Conservation (phyloP, 306 rosid genomes). For the Begonia fuchsioides region DNA sequence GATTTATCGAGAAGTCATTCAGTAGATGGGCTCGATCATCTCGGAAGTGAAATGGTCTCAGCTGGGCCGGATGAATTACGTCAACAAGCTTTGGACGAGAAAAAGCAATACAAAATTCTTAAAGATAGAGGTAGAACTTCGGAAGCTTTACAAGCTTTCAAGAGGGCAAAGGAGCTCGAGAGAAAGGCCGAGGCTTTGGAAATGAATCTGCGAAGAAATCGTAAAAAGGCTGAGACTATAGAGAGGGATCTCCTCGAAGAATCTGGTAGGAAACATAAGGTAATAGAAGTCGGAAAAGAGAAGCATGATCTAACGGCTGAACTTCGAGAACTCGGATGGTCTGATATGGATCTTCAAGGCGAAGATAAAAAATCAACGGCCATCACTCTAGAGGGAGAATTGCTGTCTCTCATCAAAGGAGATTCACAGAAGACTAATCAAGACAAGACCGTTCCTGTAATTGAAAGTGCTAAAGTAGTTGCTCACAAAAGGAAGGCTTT, state of each 20-base stretch:
- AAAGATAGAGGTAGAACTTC: conserved; percentile 76
- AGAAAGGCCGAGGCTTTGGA: conserved; percentile 94
- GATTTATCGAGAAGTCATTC: conserved; percentile 30
- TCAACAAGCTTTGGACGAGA: conserved; percentile 72
- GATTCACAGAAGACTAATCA: conserved; percentile 29
- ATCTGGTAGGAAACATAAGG: conserved; percentile 40
- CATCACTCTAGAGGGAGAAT: conserved; percentile 79
- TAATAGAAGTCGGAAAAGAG: conserved; percentile 31
- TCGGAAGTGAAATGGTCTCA: conserved; percentile 32
- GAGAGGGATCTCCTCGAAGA: conserved; percentile 20
- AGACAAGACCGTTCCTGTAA: conserved; percentile 20
- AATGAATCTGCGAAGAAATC: conserved; percentile 42
- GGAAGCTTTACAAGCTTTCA: conserved; percentile 78
- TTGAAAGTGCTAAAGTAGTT: conserved; percentile 61
- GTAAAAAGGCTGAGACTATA: conserved; percentile 37
- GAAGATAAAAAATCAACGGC: conserved; percentile 37
- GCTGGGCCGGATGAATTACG: conserved; percentile 74
- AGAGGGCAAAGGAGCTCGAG: conserved; percentile 94
- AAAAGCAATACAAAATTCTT: conserved; percentile 54
- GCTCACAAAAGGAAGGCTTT: conserved; percentile 71
- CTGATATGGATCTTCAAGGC: conserved; percentile 55
- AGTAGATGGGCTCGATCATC: conserved; percentile 6
- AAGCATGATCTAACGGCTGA: conserved; percentile 66
- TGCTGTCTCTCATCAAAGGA: conserved; percentile 55
- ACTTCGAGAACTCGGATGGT: conserved; percentile 91